Base-by-base conservation (phyloP, 371 early-diverging fungal genomes). In the Zopfochytrium polystomum region DNA sequence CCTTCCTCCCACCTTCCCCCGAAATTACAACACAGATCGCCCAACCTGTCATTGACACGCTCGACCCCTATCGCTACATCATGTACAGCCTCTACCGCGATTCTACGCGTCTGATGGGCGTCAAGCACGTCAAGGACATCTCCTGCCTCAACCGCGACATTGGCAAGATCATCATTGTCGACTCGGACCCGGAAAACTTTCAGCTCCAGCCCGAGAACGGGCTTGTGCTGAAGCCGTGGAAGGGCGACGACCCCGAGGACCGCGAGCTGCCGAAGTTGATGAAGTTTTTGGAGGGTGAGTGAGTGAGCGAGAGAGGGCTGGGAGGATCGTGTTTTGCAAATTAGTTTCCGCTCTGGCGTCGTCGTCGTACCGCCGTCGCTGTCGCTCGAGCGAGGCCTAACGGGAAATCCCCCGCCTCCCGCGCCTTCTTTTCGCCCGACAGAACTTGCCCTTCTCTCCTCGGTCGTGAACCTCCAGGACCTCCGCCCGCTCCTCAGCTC, bases 181-280 rank as follows among this genome's bases (percentile, higher is more conserved):
- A 96, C 67, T 85, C 86, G 32, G 86, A 91, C 71, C 87, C 90
- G 11, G 87, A 87, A 20, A 80, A 87, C 9, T 89, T 84, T 78
- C 71, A 84, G 33, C 75, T 87, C 63, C 96, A 97, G 69, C 95
- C 95, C 2, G 93, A 95, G 62, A 97, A 97, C 68, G 88, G 88
- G 26, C 75, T 97, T 35, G 63, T 81, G 26, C 74, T 92, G 60
- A 86, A 88, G 65, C 86, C 88, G 32, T 98, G 94, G 92, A 79
- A 76, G 60, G 96, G 96, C 26, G 85, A 91, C 52, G 74, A 89
- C 2, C 38, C 38, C 11, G 80, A 78, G 23, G 98, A 96, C 66
- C 78, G 74, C 25, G 91, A 89, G 65, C 73, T 98, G 54, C 71
- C 84, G 48, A 89, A 86, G 49, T 81, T 90, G 59, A 88, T 92